Evolutionary conservation across 2,329 filamentous ascomycete species (phyloP).

Genomic region (Pseudocercospora eumusae): DNA sequence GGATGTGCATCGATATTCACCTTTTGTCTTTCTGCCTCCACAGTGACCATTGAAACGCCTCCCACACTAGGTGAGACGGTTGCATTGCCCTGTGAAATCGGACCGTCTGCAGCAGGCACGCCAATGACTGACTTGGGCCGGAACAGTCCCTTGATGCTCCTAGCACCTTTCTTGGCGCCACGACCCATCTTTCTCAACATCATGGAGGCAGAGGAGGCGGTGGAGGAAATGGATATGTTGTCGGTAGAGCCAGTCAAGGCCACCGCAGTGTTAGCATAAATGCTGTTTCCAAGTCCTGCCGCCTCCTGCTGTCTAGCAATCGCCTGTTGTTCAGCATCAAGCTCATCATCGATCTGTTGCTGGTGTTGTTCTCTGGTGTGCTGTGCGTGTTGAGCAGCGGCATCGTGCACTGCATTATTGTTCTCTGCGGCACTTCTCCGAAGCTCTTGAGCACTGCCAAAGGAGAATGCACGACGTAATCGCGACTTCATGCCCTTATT

Average conservation of each 20-base stretch:
- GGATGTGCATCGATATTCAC: slow-evolving; percentile 75
- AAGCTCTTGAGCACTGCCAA: slow-evolving; percentile 91
- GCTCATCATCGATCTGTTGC: slow-evolving; percentile 37
- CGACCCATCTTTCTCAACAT: slow-evolving; percentile 99
- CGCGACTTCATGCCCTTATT: slow-evolving; percentile 82
- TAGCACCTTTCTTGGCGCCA: slow-evolving; percentile 91
- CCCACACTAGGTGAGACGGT: slow-evolving; percentile 63
- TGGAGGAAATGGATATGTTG: slow-evolving; percentile 88
- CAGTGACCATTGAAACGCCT: slow-evolving; percentile 92
- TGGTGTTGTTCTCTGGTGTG: slow-evolving; percentile 36
- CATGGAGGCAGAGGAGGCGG: slow-evolving; percentile 83
- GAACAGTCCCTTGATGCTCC: slow-evolving; percentile 91
- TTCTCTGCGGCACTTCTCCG: slow-evolving; percentile 71
- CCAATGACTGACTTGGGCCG: slow-evolving; percentile 89
- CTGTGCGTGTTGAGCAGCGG: slow-evolving; percentile 29
- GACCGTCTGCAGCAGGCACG: slow-evolving; percentile 68
- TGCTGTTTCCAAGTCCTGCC: slow-evolving; percentile 85
- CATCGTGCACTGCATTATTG: slow-evolving; percentile 39
- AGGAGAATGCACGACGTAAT: slow-evolving; percentile 89
- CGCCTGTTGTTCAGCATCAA: slow-evolving; percentile 82
- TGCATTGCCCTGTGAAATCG: slow-evolving; percentile 47
- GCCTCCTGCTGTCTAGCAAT: slow-evolving; percentile 94
- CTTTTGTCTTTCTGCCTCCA: slow-evolving; percentile 85
- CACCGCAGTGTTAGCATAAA: slow-evolving; percentile 72
- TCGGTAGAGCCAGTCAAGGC: slow-evolving; percentile 88